These are phyloP conservation scores for Hymenochaete sp. DNA, from an alignment of 1,284 basidiomycete species.

Conservation along the genomic window DNA sequence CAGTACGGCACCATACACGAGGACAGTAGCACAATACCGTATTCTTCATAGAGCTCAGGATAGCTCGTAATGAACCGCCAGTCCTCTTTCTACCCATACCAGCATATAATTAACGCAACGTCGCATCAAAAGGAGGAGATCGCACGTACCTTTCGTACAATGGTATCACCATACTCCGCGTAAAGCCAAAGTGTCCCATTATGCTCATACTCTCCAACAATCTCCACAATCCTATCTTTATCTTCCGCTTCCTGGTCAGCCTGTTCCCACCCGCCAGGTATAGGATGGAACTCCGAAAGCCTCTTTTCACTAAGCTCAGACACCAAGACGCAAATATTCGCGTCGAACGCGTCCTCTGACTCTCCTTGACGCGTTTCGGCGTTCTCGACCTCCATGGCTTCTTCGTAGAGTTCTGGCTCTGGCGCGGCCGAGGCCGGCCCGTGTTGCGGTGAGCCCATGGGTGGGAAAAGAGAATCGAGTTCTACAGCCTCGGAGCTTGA, in stretches of 20 bases:
- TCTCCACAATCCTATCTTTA: conserved; percentile 33
- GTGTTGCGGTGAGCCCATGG: too few relatives aligned
- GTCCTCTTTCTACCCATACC: conserved; percentile 8
- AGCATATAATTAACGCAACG: not conserved
- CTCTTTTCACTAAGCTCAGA: conserved; percentile 29
- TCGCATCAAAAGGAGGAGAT: not conserved
- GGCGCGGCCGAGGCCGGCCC: too few relatives aligned
- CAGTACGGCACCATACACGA: conserved; percentile 6
- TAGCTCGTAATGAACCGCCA: conserved; percentile 39
- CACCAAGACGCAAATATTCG: conserved; percentile 21
- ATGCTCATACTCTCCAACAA: conserved; percentile 50
- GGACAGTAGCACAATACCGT: conserved; percentile 33
- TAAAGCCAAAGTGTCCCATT: conserved; percentile 43
- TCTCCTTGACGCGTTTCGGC: too few relatives aligned
- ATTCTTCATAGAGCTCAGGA: conserved; percentile 42
- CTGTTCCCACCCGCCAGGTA: conserved; percentile 29
- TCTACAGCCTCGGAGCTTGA: too few relatives aligned
- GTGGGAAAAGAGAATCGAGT: too few relatives aligned
- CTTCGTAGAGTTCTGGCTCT: too few relatives aligned
- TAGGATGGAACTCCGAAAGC: conserved; percentile 35
- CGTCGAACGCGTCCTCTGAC: too few relatives aligned
- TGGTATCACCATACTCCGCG: conserved; percentile 47
- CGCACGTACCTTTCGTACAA: conserved; percentile 46
- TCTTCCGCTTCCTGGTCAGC: conserved; percentile 18
- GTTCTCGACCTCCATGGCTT: too few relatives aligned